phyloP scores from a whole-genome alignment of 371 early-diverging fungal genomes.

The Chytridium lagenaria region DNA sequence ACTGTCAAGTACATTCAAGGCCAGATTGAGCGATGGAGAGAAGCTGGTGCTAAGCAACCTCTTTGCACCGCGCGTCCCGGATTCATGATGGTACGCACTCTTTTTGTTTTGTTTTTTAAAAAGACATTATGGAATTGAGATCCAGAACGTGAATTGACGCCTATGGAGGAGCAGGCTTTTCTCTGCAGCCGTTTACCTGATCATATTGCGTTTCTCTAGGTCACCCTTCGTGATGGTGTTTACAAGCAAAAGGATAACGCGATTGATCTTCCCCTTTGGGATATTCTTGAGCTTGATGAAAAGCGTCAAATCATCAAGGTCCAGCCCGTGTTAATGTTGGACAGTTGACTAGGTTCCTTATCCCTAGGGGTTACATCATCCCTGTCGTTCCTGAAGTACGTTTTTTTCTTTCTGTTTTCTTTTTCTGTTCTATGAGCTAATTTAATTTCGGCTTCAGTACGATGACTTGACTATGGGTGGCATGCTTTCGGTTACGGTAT shows the following conservation, averaged over 20 bases:
- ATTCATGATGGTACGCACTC: conserved; percentile 31
- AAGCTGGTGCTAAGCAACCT: conserved; percentile 35
- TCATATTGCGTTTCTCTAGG: conserved; percentile 24
- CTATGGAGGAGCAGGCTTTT: not conserved
- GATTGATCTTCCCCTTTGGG: conserved; percentile 49
- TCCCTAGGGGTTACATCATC: conserved; percentile 51
- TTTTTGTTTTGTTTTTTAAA: not conserved
- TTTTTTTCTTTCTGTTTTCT: not conserved
- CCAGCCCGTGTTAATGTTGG: conserved; percentile 55
- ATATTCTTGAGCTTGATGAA: conserved; percentile 50
- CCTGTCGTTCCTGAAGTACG: conserved; percentile 52
- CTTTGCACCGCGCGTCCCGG: conserved; percentile 52
- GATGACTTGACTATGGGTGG: conserved; percentile 57
- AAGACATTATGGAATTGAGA: not conserved
- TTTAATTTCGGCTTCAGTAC: conserved; percentile 19
- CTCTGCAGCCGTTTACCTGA: conserved; percentile 31
- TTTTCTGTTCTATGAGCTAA: not conserved
- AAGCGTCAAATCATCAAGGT: conserved; percentile 41
- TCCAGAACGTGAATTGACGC: not conserved
- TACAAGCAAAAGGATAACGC: conserved; percentile 42
- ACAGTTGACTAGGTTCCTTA: conserved; percentile 47
- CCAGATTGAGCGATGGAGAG: conserved; percentile 46
- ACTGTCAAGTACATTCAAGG: conserved; percentile 47
- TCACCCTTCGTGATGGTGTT: conserved; percentile 35
- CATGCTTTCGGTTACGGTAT: conserved; percentile 54